Conservation (phyloP, 2,329 filamentous ascomycete species). For the Orbilia blumenaviensis region DNA sequence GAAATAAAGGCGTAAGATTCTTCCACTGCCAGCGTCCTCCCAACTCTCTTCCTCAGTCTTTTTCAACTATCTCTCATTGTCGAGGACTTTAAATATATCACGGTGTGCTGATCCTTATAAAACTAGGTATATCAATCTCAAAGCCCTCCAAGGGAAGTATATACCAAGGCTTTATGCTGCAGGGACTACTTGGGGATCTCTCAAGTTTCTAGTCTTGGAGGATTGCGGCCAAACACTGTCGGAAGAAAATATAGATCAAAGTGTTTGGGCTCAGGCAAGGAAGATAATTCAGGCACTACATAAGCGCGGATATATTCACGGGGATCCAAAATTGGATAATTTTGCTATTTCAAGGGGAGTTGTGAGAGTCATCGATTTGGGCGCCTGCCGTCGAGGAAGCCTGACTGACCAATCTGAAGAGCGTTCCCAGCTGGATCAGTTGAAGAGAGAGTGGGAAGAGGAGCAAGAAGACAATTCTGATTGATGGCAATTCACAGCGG, state of each 20-base stretch:
- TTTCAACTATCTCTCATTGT: background rate
- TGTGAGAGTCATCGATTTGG: constrained; percentile 1
- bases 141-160: constrained; percentile 10
- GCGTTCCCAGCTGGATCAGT: background rate
- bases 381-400: background rate
- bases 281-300: background rate
- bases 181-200: background rate
- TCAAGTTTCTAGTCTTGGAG: constrained; percentile 22
- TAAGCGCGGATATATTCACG: background rate
- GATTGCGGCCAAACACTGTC: background rate
- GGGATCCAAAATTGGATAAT: background rate
- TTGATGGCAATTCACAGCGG: background rate
- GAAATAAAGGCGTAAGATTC: constrained; percentile 15
- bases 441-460: background rate
- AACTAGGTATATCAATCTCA: background rate
- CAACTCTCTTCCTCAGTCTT: background rate
- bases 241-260: background rate
- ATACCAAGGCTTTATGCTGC: constrained; percentile 18
- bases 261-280: background rate
- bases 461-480: background rate
- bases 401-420: background rate
- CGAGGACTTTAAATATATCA: background rate
- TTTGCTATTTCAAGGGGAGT: background rate
- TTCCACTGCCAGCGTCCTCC: background rate
- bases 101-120: background rate